phyloP scores from a whole-genome alignment of 2,329 filamentous ascomycete genomes.

The Talaromyces sp. region DNA sequence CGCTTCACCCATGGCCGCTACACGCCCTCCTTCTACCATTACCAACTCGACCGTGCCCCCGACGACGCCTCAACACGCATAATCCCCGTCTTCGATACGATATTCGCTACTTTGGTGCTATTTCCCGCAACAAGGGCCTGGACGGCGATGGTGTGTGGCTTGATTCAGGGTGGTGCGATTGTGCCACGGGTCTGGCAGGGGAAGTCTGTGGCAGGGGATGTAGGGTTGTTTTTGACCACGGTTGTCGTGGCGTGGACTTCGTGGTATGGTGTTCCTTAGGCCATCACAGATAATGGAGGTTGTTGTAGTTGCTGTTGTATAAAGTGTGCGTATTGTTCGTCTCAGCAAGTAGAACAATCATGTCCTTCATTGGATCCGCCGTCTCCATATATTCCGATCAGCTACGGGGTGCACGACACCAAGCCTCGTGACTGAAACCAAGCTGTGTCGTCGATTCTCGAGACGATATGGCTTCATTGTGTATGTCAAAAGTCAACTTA shows the following conservation, averaged over 20 bases:
- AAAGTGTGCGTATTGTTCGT: background rate
- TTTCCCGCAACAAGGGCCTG: background rate
- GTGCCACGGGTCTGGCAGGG: background rate
- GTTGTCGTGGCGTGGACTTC: background rate
- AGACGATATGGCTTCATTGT: too few relatives aligned
- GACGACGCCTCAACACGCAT: background rate
- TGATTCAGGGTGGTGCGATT: background rate
- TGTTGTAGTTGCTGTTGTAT: too few relatives aligned
- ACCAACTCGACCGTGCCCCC: constrained; percentile 3
- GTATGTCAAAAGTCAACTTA: too few relatives aligned
- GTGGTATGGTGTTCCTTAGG: background rate
- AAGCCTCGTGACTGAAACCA: background rate
- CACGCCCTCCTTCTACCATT: background rate
- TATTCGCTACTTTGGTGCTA: background rate
- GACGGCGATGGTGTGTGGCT: background rate
- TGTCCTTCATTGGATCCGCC: background rate
- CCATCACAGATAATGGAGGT: too few relatives aligned
- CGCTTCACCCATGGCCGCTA: background rate
- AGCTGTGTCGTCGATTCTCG: too few relatives aligned
- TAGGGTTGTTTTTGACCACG: background rate
- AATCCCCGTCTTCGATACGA: background rate
- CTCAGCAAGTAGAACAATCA: background rate
- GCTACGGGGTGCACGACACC: too few relatives aligned
- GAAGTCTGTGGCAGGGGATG: background rate
- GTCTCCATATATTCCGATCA: background rate